Conservation (phyloP, 352 stramenopile genomes). For the Phytophthora syringae region DNA sequence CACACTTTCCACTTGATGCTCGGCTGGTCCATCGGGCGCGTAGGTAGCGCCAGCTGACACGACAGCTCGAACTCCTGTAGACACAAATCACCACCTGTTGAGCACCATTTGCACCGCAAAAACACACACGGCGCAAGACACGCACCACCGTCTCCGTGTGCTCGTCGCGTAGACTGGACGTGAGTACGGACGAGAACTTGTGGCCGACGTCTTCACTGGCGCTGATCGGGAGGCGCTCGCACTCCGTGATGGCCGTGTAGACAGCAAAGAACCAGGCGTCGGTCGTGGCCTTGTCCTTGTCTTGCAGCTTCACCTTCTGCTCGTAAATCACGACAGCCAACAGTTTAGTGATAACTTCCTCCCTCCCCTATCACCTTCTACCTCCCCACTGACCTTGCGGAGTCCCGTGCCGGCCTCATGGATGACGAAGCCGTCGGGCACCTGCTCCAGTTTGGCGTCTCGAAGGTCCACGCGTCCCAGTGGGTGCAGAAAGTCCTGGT, state of each 20-base stretch:
- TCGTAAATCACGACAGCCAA: too few relatives aligned
- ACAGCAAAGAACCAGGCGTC: slow-evolving; percentile 85
- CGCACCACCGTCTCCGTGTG: slow-evolving; percentile 60
- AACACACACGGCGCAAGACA: slow-evolving; percentile 16
- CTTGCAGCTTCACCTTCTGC: slow-evolving; percentile 78
- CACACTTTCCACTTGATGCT: slow-evolving; percentile 84
- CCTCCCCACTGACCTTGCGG: slow-evolving; percentile 45
- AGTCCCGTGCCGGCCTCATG: slow-evolving; percentile 48
- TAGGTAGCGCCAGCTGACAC: slow-evolving; percentile 66
- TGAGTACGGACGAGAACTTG: slow-evolving; percentile 64
- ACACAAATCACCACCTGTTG: slow-evolving; percentile 13
- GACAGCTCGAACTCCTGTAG: slow-evolving; percentile 76
- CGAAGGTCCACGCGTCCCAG: slow-evolving; percentile 68
- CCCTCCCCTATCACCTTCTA: slow-evolving; percentile 4
- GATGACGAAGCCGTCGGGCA: slow-evolving; percentile 77
- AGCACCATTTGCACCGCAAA: too few relatives aligned
- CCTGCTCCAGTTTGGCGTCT: slow-evolving; percentile 72
- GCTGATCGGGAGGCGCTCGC: slow-evolving; percentile 51
- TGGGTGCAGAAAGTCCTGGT: slow-evolving; percentile 74
- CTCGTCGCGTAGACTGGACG: slow-evolving; percentile 61
- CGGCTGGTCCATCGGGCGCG: slow-evolving; percentile 60
- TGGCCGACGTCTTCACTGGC: slow-evolving; percentile 43
- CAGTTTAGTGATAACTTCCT: too few relatives aligned
- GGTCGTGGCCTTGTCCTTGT: slow-evolving; percentile 77
- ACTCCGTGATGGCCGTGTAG: slow-evolving; percentile 78